Base-by-base conservation (phyloP, 495 filamentous ascomycete genomes). In the Choiromyces venosus region DNA sequence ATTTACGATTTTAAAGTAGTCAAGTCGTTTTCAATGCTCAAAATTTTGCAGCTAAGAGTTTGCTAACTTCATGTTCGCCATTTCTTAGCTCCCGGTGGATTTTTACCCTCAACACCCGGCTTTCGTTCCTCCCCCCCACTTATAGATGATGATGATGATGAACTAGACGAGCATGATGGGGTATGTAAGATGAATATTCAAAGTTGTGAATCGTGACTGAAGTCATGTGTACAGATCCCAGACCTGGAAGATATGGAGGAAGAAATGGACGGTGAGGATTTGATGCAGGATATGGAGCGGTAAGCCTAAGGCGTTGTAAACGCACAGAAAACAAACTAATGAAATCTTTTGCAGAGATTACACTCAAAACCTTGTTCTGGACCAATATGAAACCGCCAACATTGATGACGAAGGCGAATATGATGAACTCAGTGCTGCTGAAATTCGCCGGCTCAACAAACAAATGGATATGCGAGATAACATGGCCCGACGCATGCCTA, bases 181-280 rank as follows among this genome's bases (percentile, higher is more conserved):
- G 75, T 79, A 56, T 75, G 76, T 36, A 46, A 37, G 19, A 21
- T 35, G 16, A 61, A 35, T 44, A 29, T 9, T n/a, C 29, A 12
- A 70, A 66, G 6, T 67, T 66, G 29, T 33, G 42, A n/a, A n/a
- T 33, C 10, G 33, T 44, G 68, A 67, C 19, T 61, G 25, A 61
- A 33, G 25, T 52, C 33, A 33, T 10, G 25, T 6, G 12, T 44
- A 42, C 21, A 79, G 74, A 70, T 80, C 65, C 33, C 40, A 71
- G 96, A 99, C 78, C 87, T 93, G 65, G 96, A 98, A 76, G 96
- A 99, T 82, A 88, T 93, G 88, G 96, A 94, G 16, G 96, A 98
- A 82, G 95, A 98, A 79, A 92, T 95, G 78, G 91, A 90, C 65
- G 92, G 92, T 25, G 96, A 97, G 77, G 94, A 99, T 83, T 87